Conservation (phyloP, 2,329 filamentous ascomycete species). For the Chaetomium globosum region DNA sequence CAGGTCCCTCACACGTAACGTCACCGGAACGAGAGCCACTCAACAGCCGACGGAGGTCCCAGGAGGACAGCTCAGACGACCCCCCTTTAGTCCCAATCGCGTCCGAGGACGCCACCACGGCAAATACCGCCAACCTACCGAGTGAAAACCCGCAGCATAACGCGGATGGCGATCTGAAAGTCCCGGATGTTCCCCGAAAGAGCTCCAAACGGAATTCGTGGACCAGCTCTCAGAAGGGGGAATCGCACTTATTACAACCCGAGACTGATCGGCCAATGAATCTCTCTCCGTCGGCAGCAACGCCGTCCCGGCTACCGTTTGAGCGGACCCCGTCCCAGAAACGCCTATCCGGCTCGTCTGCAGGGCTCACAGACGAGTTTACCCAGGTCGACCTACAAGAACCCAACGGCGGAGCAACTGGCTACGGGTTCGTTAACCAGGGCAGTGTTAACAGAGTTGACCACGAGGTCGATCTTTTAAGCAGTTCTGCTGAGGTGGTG, state of each 20-base stretch:
- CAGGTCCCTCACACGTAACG: slow-evolving; percentile 39
- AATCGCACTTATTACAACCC: slow-evolving; percentile 25
- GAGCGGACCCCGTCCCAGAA: slow-evolving; percentile 58
- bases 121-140: slow-evolving; percentile 56
- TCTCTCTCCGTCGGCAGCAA: slow-evolving; percentile 36
- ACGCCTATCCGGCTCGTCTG: slow-evolving; percentile 55
- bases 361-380: slow-evolving; percentile 51
- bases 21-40: slow-evolving; percentile 47
- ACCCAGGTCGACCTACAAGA: slow-evolving; percentile 47
- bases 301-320: slow-evolving; percentile 56
- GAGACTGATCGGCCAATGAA: slow-evolving; percentile 23
- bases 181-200: slow-evolving; percentile 68
- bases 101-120: slow-evolving; percentile 62
- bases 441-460: slow-evolving; percentile 61
- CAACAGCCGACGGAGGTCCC: slow-evolving; percentile 51
- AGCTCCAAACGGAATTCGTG: slow-evolving; percentile 67
- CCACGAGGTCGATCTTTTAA: slow-evolving; percentile 53
- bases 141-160: neutral
- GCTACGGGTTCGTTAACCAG: slow-evolving; percentile 60
- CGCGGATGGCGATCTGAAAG: slow-evolving; percentile 17
- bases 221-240: slow-evolving; percentile 41
- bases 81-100: slow-evolving; percentile 57
- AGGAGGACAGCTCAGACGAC: slow-evolving; percentile 51
- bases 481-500: slow-evolving; percentile 60
- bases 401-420: slow-evolving; percentile 47